A percentile compares a stretch with the other conserved stretches of the same genome.
Evolutionary conservation across 2,329 filamentous ascomycete species (phyloP).

Genomic region (Exophiala sp.): DNA sequence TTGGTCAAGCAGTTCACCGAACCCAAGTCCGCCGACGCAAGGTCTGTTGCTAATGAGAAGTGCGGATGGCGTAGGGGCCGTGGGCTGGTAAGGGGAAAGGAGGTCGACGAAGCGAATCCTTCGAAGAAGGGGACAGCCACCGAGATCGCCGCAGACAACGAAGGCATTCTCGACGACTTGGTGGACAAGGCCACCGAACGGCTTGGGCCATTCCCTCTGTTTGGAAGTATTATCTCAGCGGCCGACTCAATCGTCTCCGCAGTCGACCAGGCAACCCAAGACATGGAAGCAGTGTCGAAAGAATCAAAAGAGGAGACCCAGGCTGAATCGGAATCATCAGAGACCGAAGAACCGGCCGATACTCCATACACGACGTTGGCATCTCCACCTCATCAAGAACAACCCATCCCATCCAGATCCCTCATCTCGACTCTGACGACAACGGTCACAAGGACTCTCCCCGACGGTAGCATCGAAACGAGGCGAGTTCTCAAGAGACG

Average conservation of each 20-base stretch:
- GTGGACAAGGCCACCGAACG: slow-evolving; percentile 11
- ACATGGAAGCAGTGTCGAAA: not conserved
- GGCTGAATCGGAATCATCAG: not conserved
- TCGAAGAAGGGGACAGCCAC: not conserved
- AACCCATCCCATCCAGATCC: slow-evolving; percentile 1
- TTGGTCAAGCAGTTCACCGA: slow-evolving; percentile 13
- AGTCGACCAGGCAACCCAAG: slow-evolving; percentile 9
- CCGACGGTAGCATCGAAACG: slow-evolving; percentile 54
- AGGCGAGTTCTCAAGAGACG: slow-evolving; percentile 53
- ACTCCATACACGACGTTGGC: slow-evolving; percentile 1
- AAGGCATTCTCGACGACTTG: slow-evolving; percentile 9
- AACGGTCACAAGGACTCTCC: slow-evolving; percentile 49
- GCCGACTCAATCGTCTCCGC: slow-evolving; percentile 16
- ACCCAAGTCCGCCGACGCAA: not conserved
- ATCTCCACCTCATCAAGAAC: not conserved
- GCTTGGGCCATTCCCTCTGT: slow-evolving; percentile 14
- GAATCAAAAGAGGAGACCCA: not conserved
- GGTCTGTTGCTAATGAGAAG: not conserved
- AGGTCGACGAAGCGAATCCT: not conserved
- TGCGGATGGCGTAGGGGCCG: slow-evolving; percentile 9
- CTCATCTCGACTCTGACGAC: slow-evolving; percentile 54
- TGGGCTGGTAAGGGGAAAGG: slow-evolving; percentile 7
- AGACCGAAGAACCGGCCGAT: not conserved
- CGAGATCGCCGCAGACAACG: not conserved
- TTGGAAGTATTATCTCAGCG: slow-evolving; percentile 15